phyloP scores from a whole-genome alignment of 2,329 filamentous ascomycete species.

The Claviceps fusiformis region DNA sequence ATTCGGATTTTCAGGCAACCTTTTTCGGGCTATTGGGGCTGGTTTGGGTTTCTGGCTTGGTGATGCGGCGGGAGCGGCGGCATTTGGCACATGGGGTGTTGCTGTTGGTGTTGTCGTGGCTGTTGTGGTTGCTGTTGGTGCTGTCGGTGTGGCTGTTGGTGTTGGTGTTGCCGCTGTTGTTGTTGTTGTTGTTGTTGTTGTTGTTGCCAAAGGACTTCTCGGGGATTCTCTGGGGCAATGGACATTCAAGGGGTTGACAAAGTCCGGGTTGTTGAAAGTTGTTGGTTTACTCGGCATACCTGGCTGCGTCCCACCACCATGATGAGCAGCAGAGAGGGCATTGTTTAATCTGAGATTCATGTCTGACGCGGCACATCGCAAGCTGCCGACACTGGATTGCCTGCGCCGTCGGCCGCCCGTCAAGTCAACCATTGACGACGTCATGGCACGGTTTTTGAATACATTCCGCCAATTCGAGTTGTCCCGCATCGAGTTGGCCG shows the following conservation, averaged over 20 bases:
- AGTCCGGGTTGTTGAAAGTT: constrained; percentile 22
- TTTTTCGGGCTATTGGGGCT: constrained; percentile 15
- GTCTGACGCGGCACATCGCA: constrained; percentile 25
- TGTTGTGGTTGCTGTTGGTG: no score
- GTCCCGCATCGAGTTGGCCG: constrained; percentile 22
- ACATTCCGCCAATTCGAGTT: constrained; percentile 19
- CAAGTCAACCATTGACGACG: constrained; percentile 34
- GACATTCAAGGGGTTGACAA: constrained; percentile 35
- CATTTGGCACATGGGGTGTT: no score
- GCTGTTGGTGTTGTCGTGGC: no score
- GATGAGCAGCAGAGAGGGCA: constrained; percentile 20
- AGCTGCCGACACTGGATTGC: constrained; percentile 13
- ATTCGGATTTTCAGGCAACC: constrained; percentile 27
- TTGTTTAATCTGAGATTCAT: constrained; percentile 19
- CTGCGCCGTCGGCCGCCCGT: constrained; percentile 16
- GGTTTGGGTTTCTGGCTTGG: background rate
- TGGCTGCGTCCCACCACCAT: constrained; percentile 17
- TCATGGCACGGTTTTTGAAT: constrained; percentile 22
- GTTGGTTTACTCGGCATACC: constrained; percentile 11
- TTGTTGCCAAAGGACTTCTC: constrained; percentile 5
- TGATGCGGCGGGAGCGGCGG: background rate
- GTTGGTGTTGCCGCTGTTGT: no score
- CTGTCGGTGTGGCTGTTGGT: no score
- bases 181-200: no score
- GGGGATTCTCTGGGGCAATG: constrained; percentile 23